Conservation (phyloP, 345 rosid species). For the Sisymbrium altissimum region DNA sequence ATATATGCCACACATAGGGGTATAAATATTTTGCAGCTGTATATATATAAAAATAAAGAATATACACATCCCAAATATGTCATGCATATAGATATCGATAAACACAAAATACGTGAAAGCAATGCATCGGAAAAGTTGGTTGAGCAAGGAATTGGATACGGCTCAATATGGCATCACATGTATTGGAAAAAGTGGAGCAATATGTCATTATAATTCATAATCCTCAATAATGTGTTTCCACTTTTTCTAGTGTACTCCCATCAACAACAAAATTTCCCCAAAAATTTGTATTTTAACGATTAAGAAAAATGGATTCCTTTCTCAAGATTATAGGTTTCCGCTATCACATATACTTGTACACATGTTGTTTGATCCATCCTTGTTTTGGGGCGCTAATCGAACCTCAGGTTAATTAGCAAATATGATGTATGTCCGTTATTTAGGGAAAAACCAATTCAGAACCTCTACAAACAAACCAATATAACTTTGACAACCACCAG, state of each 20-base stretch:
- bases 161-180: slow-evolving; percentile 31
- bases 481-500: background rate
- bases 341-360: background rate
- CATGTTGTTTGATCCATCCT: background rate
- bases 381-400: background rate
- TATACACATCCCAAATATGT: background rate
- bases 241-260: background rate
- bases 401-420: background rate
- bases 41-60: background rate
- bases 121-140: slow-evolving; percentile 36
- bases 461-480: background rate
- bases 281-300: background rate
- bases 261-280: no score
- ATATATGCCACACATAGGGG: slow-evolving; percentile 9
- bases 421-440: background rate
- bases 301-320: background rate
- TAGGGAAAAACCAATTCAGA: background rate
- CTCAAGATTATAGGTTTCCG: background rate
- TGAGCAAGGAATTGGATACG: slow-evolving; percentile 31
- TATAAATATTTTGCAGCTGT: background rate
- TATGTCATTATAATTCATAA: slow-evolving; percentile 22
- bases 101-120: slow-evolving; percentile 26
- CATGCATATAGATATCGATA: background rate
- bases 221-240: slow-evolving; percentile 17
- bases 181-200: slow-evolving; percentile 13